These are phyloP conservation scores for Albophoma yamanashiensis DNA, from an alignment of 2,329 filamentous ascomycete genomes.

Conservation along the genomic window DNA sequence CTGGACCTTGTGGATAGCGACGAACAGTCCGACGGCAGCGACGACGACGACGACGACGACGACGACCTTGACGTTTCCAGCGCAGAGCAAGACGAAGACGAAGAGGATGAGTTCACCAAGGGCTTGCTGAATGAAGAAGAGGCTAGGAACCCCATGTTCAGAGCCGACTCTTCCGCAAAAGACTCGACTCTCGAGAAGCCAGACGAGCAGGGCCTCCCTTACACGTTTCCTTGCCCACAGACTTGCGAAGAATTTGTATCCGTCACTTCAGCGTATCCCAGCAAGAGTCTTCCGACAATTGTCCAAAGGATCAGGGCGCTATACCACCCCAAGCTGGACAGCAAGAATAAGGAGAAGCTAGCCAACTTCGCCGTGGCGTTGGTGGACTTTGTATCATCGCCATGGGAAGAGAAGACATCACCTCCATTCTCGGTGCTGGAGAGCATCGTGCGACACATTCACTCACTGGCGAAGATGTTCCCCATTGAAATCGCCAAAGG, in stretches of 20 bases:
- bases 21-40: slow-evolving; percentile 36
- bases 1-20: slow-evolving; percentile 46
- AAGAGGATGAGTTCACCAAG: slow-evolving; percentile 63
- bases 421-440: slow-evolving; percentile 63
- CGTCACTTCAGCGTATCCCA: slow-evolving; percentile 49
- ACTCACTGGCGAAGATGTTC: slow-evolving; percentile 83
- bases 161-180: slow-evolving; percentile 31
- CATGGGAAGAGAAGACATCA: slow-evolving; percentile 29
- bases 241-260: slow-evolving; percentile 64
- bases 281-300: slow-evolving; percentile 61
- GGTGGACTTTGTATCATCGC: slow-evolving; percentile 48
- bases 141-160: slow-evolving; percentile 40
- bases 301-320: slow-evolving; percentile 83
- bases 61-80: slow-evolving; percentile 33
- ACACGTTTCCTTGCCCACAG: slow-evolving; percentile 77
- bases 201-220: slow-evolving; percentile 55
- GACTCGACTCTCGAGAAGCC: slow-evolving; percentile 21
- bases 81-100: slow-evolving; percentile 24
- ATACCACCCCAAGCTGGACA: slow-evolving; percentile 81
- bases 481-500: slow-evolving; percentile 65
- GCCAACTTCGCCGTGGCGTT: slow-evolving; percentile 54
- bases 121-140: slow-evolving; percentile 53
- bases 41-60: slow-evolving; percentile 18
- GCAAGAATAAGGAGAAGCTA: slow-evolving; percentile 77
- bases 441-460: slow-evolving; percentile 75